These are phyloP conservation scores for Penicillium sp. DNA, from an alignment of 2,329 filamentous ascomycete species.

Conservation along the genomic window DNA sequence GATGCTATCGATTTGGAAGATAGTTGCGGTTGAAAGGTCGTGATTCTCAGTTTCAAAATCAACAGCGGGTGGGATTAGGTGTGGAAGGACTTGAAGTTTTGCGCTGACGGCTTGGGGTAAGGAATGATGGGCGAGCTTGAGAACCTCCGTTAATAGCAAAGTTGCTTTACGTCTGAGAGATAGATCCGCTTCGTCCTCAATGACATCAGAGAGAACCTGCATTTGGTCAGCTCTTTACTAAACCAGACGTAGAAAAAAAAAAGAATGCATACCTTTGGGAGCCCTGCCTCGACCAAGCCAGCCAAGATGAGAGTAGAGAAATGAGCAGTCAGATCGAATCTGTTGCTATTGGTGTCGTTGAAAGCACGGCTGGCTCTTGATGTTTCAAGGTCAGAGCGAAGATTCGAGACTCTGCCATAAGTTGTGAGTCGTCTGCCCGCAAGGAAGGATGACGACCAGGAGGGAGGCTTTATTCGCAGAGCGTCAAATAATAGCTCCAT, in stretches of 20 bases:
- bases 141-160: constrained; percentile 82
- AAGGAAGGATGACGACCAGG: constrained; percentile 94
- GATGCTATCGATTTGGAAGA: constrained; percentile 97
- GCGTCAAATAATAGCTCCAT: constrained; percentile 83
- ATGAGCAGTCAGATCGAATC: constrained; percentile 79
- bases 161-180: constrained; percentile 82
- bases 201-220: constrained; percentile 50
- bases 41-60: constrained; percentile 69
- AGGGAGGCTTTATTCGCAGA: constrained; percentile 85
- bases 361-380: constrained; percentile 52
- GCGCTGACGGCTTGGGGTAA: constrained; percentile 80
- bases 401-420: constrained; percentile 87
- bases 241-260: not conserved
- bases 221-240: constrained; percentile 19
- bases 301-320: constrained; percentile 88
- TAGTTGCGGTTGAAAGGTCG: constrained; percentile 80
- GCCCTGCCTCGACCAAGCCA: constrained; percentile 76
- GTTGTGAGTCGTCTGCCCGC: constrained; percentile 91
- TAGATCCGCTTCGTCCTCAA: constrained; percentile 51
- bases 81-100: constrained; percentile 81
- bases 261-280: constrained; percentile 54
- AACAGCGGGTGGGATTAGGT: constrained; percentile 75
- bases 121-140: constrained; percentile 84
- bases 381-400: constrained; percentile 63
- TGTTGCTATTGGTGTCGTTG: constrained; percentile 67